Evolutionary conservation across 441 rosid genomes (phyloP), one percentile per base, ranked within the genome.

Genomic region (Gossypium aridum): DNA sequence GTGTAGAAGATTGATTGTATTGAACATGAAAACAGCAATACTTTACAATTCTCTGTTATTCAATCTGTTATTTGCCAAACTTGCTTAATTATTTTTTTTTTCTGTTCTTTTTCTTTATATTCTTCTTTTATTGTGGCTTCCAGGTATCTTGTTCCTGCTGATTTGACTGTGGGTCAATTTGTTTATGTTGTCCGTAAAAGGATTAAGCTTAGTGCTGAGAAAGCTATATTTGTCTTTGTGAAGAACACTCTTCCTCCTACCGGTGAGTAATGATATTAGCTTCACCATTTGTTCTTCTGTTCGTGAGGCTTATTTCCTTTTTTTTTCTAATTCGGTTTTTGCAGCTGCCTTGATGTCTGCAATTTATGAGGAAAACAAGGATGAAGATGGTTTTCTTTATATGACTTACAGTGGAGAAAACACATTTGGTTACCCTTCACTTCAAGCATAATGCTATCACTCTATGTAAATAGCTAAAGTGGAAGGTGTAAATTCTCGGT

Each of bases 361-460:
- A 62, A 79, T 87, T 66, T 88, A 88, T 3, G 91, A 88, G 78
- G 92, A 90, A 64, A 86, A 90, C 79, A 87, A 87, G 72, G 91
- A 88, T 43, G 92, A 88, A 77, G 94, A 90, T 72, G 92, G 92
- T 13, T 90, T 90, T 80, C 91, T 90, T 66, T 90, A 90, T 85
- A 84, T 90, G 88, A 84, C 88, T 56, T 90, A 90, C 83, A 90
- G 90, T 73, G 92, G 94, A 75, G 94, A 90, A 76, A 90, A 87
- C 82, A 88, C 92, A 56, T 90, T 88, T 10, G 94, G 94, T 49
- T 84, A 74, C 20, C 62, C 6, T 51, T 77, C 59, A 70, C 59
- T 53, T 20, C 0, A 60, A 39, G 71, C 75, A 16, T 64, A 67
- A 65, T 71, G 64, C 55, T n/a, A 4, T 51, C 43, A 1, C 22